Evolutionary conservation across 2,329 filamentous ascomycete species (phyloP), one percentile per base, ranked within the genome.

Genomic region (Macroventuria anomochaeta): DNA sequence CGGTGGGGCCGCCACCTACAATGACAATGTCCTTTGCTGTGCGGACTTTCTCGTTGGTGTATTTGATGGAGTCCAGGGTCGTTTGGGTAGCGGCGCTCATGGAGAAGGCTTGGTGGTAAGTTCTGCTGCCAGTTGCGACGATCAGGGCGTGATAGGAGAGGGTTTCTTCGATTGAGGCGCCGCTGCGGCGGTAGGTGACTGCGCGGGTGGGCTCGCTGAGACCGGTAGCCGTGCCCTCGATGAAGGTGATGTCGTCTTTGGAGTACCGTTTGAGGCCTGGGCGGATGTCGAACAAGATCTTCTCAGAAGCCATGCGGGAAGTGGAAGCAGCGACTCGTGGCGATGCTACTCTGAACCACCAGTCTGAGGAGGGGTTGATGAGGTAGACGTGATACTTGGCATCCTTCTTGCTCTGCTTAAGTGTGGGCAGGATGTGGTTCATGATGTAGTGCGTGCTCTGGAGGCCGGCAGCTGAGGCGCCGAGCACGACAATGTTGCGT

Each of bases 61-160:
- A 59, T 32, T 75, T 67, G 29, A 80, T 59, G 3, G 75, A 65
- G 10, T 64, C 57, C 11, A 69, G 38, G 1, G 64, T 65, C 2
- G 55, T 57, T 36, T 63, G 58, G 7, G 59, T 58, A 40, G 56
- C 53, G 28, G 72, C 75, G 34, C 78, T 75, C 11, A 76, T 67
- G 20, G 80, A 80, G 44, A 81, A 73, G 3, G 77, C 69, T 0
- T 77, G 73, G 21, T 78, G 73, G 8, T 75, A 68, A 1, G 82
- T 81, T 11, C 65, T 76, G 32, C 79, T 79, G 7, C 83, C 83
- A 0, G 82, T 83, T 7, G 83, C 82, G 53, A 85, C 79, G 41
- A 86, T 73, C 2, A 86, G 74, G n/a, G 81, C 79, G 59, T 84
- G 78, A 65, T 82, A 86, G 2, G 72, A 49, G 10, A 85, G 57